Evolutionary conservation across 129 eudicot genomes (phyloP).

Genomic region (Artemisia tridentata): DNA sequence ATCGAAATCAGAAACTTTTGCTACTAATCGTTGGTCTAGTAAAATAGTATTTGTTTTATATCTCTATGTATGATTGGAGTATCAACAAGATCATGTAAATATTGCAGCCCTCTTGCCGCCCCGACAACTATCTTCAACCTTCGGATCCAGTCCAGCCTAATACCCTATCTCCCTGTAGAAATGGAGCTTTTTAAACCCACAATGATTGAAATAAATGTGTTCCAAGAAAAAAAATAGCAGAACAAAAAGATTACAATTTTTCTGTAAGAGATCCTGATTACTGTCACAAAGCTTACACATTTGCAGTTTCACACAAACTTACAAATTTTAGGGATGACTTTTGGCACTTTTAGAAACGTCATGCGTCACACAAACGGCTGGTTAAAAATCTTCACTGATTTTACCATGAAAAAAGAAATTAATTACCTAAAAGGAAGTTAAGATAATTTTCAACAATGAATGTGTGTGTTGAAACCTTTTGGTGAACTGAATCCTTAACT

Average conservation of each 20-base stretch:
- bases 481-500: constrained; percentile 58
- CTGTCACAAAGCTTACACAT: no score
- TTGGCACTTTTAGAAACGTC: no score
- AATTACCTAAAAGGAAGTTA: no score
- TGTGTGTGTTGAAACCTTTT: constrained; percentile 36
- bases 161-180: constrained; percentile 48
- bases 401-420: no score
- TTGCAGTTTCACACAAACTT: no score
- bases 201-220: no score
- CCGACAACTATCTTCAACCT: constrained; percentile 60
- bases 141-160: constrained; percentile 52
- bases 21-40: constrained; percentile 54
- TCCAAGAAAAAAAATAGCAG: no score
- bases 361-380: no score
- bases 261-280: no score
- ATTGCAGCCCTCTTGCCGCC: constrained; percentile 64
- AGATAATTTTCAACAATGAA: constrained; percentile 36
- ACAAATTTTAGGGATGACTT: no score
- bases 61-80: constrained; percentile 77
- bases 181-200: not conserved
- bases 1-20: constrained; percentile 73
- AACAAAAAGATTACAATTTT: no score
- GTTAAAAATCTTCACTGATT: not conserved
- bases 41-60: constrained; percentile 60
- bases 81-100: constrained; percentile 63